Conservation (phyloP, 75 land plant genomes). For the Pinus albicaulis region DNA sequence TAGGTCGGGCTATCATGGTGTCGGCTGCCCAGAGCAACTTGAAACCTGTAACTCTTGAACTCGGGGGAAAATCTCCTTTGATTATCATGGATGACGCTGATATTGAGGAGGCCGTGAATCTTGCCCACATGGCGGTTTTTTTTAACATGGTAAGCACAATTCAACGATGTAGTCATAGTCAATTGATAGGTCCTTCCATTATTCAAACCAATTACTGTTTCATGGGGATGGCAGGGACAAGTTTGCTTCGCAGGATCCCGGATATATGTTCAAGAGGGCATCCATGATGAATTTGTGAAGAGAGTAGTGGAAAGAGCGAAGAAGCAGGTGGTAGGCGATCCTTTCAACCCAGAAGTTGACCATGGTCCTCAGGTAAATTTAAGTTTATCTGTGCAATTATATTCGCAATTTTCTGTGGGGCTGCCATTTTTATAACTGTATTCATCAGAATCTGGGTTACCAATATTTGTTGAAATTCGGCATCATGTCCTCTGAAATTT, state of each 20-base stretch:
- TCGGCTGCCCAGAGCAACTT: constrained; percentile 33
- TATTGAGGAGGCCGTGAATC: constrained; percentile 28
- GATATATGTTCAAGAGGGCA: constrained; percentile 23
- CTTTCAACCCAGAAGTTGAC: constrained; percentile 20
- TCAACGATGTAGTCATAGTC: background rate
- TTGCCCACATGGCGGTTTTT: constrained; percentile 20
- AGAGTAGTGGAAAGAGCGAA: constrained; percentile 16
- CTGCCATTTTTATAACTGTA: too few relatives aligned
- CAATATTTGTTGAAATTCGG: too few relatives aligned
- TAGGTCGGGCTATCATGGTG: constrained; percentile 27
- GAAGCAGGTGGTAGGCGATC: constrained; percentile 15
- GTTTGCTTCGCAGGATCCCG: constrained; percentile 20
- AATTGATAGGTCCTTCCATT: too few relatives aligned
- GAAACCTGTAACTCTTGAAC: constrained; percentile 31
- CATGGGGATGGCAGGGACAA: constrained; percentile 14
- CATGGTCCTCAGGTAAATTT: constrained; percentile 24
- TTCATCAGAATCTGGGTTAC: too few relatives aligned
- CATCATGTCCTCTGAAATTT: too few relatives aligned
- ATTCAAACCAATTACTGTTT: too few relatives aligned
- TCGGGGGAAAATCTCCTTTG: constrained; percentile 36
- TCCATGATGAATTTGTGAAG: constrained; percentile 21
- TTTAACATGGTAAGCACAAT: constrained; percentile 33
- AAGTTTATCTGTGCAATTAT: background rate
- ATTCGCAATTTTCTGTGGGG: too few relatives aligned
- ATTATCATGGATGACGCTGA: constrained; percentile 28